Evolutionary conservation across 2,329 filamentous ascomycete genomes (phyloP).

Genomic region (Aspergillus felis): DNA sequence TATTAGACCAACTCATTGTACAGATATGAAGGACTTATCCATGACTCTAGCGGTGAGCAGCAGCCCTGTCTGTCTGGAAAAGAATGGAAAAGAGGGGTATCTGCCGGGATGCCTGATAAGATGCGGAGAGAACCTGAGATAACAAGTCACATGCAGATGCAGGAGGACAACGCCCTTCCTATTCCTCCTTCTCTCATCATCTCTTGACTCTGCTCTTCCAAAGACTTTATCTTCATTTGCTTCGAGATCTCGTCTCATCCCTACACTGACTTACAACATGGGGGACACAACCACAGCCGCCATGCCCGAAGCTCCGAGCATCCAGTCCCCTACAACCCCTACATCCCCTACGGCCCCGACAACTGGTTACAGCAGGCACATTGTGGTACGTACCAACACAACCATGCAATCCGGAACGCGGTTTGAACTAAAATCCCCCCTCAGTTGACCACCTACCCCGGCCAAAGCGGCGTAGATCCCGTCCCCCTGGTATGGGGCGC

Average conservation of each 20-base stretch:
- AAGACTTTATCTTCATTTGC: background rate
- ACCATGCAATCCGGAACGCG: background rate
- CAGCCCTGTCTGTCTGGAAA: background rate
- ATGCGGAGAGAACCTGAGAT: constrained; percentile 21
- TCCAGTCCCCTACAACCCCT: constrained; percentile 7
- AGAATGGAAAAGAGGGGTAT: background rate
- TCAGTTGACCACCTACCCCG: constrained; percentile 75
- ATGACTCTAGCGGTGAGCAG: background rate
- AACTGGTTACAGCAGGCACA: constrained; percentile 31
- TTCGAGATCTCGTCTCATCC: background rate
- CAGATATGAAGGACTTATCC: background rate
- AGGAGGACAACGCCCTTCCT: constrained; percentile 4
- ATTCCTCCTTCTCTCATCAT: background rate
- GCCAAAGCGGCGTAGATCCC: constrained; percentile 91
- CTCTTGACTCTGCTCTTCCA: background rate
- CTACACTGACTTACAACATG: constrained; percentile 11
- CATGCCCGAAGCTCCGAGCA: constrained; percentile 15
- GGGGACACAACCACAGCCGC: constrained; percentile 12
- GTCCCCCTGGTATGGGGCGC: constrained; percentile 84
- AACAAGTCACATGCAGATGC: constrained; percentile 23
- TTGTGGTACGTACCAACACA: constrained; percentile 24
- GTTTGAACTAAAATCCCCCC: constrained; percentile 9
- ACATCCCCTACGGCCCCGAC: constrained; percentile 15
- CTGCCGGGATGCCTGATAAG: constrained; percentile 19
- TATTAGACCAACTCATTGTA: background rate